phyloP scores from a whole-genome alignment of 2,329 filamentous ascomycete species.

The Grosmannia serpens region DNA sequence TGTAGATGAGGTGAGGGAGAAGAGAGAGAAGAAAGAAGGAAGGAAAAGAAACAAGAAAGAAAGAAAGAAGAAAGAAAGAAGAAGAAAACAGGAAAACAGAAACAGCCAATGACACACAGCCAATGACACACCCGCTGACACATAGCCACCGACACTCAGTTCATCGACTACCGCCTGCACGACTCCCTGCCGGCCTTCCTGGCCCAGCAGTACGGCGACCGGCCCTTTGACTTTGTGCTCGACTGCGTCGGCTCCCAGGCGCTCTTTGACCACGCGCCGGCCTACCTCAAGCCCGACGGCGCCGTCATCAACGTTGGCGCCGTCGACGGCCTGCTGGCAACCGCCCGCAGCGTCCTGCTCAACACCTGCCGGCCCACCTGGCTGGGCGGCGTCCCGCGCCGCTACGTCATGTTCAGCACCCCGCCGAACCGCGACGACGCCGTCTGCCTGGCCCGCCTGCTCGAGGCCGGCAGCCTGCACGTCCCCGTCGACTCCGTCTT shows the following conservation, averaged over 20 bases:
- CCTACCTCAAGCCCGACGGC: constrained; percentile 24
- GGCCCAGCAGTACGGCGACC: constrained; percentile 17
- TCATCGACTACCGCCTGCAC: constrained; percentile 28
- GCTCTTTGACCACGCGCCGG: constrained; percentile 27
- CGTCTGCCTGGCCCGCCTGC: constrained; percentile 15
- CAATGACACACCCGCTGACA: not conserved
- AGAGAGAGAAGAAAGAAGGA: not conserved
- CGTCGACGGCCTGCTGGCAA: constrained; percentile 14
- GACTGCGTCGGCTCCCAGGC: constrained; percentile 36
- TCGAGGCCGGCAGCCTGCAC: constrained; percentile 15
- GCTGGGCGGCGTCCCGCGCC: constrained; percentile 19
- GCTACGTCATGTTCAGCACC: constrained; percentile 18
- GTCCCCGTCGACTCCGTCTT: constrained; percentile 5
- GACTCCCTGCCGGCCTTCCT: constrained; percentile 23
- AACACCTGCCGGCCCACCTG: constrained; percentile 13
- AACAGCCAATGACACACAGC: not conserved
- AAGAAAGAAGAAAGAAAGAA: not conserved
- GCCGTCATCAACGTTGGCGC: constrained; percentile 22
- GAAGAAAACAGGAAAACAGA: too few relatives aligned
- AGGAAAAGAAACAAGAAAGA: not conserved
- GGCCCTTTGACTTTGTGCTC: constrained; percentile 29
- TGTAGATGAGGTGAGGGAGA: constrained; percentile 29
- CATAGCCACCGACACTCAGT: constrained; percentile 15
- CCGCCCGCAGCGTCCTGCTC: not conserved
- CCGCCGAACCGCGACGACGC: constrained; percentile 14